Percentiles rank a stretch among this genome's conserved stretches.
phyloP scores from a whole-genome alignment of 768 basidiomycete genomes.

The Tricholoma sp. region DNA sequence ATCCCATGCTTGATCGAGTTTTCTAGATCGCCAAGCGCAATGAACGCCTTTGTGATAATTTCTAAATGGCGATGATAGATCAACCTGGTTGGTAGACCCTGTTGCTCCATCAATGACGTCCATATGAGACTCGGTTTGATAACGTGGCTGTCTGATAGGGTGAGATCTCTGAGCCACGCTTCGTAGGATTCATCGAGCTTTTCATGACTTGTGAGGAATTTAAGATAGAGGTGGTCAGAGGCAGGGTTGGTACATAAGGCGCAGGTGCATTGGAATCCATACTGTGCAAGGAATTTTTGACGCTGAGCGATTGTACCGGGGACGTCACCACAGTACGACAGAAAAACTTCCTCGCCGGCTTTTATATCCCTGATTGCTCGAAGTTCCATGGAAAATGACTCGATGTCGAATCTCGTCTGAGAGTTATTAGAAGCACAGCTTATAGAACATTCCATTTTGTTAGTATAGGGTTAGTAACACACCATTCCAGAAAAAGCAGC shows the following conservation, averaged over 20 bases:
- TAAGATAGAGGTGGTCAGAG: neutral
- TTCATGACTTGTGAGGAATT: neutral
- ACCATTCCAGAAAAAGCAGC: neutral
- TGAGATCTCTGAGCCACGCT: neutral
- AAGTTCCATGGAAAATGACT: neutral
- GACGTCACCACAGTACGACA: neutral
- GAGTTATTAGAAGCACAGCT: neutral
- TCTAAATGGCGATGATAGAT: neutral
- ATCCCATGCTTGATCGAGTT: neutral
- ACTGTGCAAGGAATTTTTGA: neutral
- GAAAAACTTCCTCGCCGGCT: neutral
- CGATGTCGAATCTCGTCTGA: neutral
- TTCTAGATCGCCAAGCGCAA: neutral
- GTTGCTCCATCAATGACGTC: neutral
- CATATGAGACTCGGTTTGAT: constrained; percentile 1
- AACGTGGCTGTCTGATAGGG: neutral
- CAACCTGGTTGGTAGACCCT: neutral
- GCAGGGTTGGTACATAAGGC: neutral
- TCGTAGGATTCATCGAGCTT: neutral
- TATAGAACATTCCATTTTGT: neutral
- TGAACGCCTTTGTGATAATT: neutral
- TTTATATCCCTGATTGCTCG: neutral
- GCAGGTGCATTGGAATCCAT: constrained; percentile 1
- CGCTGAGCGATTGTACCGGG: neutral
- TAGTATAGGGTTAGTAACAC: neutral